These are phyloP conservation scores for Diplodia scrobiculata DNA, from an alignment of 2,329 filamentous ascomycete genomes.

Conservation along the genomic window DNA sequence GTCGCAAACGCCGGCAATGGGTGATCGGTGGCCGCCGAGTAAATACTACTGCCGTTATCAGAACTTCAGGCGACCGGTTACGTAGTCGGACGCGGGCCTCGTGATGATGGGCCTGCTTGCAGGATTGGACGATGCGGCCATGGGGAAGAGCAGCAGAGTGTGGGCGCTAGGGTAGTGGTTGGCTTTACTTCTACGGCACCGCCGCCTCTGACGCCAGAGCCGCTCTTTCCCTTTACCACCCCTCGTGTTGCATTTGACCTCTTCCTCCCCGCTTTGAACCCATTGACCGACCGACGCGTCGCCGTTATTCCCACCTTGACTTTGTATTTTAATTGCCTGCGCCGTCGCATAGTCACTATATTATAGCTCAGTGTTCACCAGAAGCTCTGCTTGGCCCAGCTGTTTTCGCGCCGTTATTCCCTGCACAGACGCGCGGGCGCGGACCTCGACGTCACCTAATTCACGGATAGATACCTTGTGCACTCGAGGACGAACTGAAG, in stretches of 20 bases:
- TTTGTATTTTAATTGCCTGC: too few species aligned
- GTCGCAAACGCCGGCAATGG: background rate
- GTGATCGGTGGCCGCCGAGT: background rate
- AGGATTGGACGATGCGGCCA: background rate
- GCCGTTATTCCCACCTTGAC: too few species aligned
- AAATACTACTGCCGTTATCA: background rate
- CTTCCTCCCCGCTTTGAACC: too few species aligned
- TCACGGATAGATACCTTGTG: background rate
- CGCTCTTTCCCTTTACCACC: background rate
- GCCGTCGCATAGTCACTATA: too few species aligned
- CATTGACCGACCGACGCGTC: too few species aligned
- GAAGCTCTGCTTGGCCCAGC: too few species aligned
- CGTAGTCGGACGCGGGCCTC: background rate
- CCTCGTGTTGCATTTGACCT: background rate
- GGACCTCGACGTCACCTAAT: background rate
- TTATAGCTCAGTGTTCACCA: too few species aligned
- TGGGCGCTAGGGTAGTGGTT: background rate
- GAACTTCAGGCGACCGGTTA: background rate
- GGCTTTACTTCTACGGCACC: background rate
- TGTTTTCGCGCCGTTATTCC: too few species aligned
- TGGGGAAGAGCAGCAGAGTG: background rate
- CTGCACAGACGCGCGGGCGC: too few species aligned
- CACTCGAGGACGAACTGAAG: background rate
- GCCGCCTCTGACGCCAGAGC: background rate
- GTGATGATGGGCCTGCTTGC: background rate